Conservation (phyloP, 306 rosid genomes). For the Quercus alba region DNA sequence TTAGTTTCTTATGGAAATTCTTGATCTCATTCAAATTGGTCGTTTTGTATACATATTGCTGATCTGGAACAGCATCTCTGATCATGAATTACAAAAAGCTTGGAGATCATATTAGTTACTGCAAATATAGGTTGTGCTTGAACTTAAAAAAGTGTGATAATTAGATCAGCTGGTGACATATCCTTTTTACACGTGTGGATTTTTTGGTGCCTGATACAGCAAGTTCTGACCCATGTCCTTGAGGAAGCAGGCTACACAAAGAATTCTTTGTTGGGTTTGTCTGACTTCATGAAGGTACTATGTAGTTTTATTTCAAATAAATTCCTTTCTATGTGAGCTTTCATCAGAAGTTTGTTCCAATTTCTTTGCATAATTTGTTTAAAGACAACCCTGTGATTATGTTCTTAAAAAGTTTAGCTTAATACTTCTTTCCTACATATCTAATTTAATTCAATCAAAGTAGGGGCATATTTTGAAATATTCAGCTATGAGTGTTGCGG, state of each 20-base stretch:
- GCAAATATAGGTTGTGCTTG: conserved; percentile 2
- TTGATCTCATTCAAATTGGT: background rate
- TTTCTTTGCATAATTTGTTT: background rate
- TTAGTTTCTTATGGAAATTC: background rate
- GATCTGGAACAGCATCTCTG: background rate
- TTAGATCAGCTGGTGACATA: conserved; percentile 18
- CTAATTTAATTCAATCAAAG: background rate
- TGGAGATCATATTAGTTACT: background rate
- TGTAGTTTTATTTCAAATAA: conserved; percentile 15
- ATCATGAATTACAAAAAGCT: background rate
- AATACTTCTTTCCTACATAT: background rate
- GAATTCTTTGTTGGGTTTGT: conserved; percentile 50
- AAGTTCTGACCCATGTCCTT: conserved; percentile 65
- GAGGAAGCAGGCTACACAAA: conserved; percentile 75
- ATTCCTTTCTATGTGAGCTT: background rate
- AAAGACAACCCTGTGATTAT: background rate
- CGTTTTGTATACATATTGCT: background rate
- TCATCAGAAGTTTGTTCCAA: background rate
- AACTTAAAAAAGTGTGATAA: conserved; percentile 5
- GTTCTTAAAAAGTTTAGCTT: conserved; percentile 1
- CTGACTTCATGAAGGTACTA: conserved; percentile 73
- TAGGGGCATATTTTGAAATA: background rate
- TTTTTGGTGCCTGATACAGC: conserved; percentile 38
- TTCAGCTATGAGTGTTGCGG: too few relatives aligned
- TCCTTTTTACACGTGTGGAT: conserved; percentile 8